Base-by-base conservation (phyloP, 2,329 filamentous ascomycete genomes). In the Rachicladosporium sp. region DNA sequence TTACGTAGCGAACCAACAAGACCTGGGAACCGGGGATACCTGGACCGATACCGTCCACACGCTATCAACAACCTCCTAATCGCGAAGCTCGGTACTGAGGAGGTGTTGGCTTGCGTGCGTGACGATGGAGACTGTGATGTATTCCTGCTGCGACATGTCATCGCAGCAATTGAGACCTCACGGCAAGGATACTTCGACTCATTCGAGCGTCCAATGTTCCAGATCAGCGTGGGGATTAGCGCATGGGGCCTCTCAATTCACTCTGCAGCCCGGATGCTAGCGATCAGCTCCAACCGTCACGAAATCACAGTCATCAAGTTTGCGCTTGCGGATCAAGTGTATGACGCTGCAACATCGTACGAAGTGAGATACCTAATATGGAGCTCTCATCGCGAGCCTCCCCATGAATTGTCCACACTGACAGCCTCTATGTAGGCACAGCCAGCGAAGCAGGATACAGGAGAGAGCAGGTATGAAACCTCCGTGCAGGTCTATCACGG, bases 221-320 rank as follows among this genome's bases (percentile, higher is more conserved):
- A 77, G 43, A 74, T 82, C 30, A 87, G 82, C 54, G 86, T 94
- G 2, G 74, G 75, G 1, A 65, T 63, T 15, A 89, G 84, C 43
- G 89, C 88, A 2, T 98, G 91, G 91, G 91, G 89, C 0, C 62
- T 94, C 35, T 81, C 86, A 6, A 71, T 94, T 8, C 89, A 96
- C 57, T 71, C 76, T 45, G 66, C 78, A 46, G 85, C 84, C n/a
- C 77, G 88, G 0, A 66, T 95, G 45, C 81, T 98, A 46, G 91
- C 89, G 1, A 80, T 93, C 31, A 84, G 82, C 50, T 78, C 83
- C 0, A 98, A 98, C 56, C 73, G 70, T 0, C 65, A 68, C 13
- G 53, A 64, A 10, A 70, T 82, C 21, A 71, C 67, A 3, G 65
- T 81, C 1, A 73, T 76, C 50, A 73, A 74, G 10, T 74, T 76